Percentiles rank a stretch among this genome's conserved stretches.
Evolutionary conservation across 2,329 filamentous ascomycete genomes (phyloP).

Genomic region (Epichloe sylvatica): DNA sequence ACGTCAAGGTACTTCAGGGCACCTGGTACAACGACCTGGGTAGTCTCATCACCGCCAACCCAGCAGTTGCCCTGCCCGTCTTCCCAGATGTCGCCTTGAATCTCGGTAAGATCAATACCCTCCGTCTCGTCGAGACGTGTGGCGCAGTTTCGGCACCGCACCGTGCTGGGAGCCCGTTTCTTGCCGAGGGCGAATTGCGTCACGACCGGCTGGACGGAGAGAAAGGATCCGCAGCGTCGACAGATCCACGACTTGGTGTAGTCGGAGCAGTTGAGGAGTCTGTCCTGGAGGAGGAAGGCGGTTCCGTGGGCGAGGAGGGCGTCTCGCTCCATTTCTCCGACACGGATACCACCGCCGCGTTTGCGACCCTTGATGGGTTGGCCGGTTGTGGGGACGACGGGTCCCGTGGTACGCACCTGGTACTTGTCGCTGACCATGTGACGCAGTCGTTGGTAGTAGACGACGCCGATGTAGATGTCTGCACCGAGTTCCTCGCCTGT

Average conservation of each 20-base stretch:
- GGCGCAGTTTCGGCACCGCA: constrained; percentile 71
- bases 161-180: constrained; percentile 52
- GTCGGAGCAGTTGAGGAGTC: constrained; percentile 93
- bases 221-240: constrained; percentile 75
- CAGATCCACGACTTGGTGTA: constrained; percentile 85
- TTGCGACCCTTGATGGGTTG: constrained; percentile 96
- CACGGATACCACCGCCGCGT: constrained; percentile 94
- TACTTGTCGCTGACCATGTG: constrained; percentile 99
- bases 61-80: constrained; percentile 75
- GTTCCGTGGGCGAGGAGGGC: constrained; percentile 89
- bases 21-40: constrained; percentile 80
- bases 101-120: constrained; percentile 39
- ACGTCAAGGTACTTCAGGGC: constrained; percentile 89
- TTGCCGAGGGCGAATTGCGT: constrained; percentile 46
- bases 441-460: constrained; percentile 93
- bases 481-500: constrained; percentile 87
- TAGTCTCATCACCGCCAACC: constrained; percentile 81
- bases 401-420: constrained; percentile 91
- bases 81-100: constrained; percentile 74
- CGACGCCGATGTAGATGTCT: constrained; percentile 92
- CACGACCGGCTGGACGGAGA: constrained; percentile 72
- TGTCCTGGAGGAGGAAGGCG: constrained; percentile 86
- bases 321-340: constrained; percentile 98
- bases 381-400: constrained; percentile 76
- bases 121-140: constrained; percentile 42